These are phyloP conservation scores for Coniochaeta sp. DNA, from an alignment of 2,329 filamentous ascomycete genomes.

Conservation along the genomic window DNA sequence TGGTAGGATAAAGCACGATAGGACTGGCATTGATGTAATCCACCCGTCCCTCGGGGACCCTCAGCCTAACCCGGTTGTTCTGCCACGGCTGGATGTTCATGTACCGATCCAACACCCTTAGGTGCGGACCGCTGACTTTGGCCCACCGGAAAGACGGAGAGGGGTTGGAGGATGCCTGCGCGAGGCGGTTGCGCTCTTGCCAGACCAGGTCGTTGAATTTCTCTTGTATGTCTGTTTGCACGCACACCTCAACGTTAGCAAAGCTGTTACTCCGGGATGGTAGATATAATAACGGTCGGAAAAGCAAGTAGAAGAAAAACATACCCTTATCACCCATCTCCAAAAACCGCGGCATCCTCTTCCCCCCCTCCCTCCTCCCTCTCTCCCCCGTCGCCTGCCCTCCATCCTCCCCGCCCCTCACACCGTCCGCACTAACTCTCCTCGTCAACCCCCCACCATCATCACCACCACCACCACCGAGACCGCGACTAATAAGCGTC, in stretches of 20 bases:
- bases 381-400: not conserved
- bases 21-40: conserved; percentile 83
- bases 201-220: conserved; percentile 48
- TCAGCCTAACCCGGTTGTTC: conserved; percentile 74
- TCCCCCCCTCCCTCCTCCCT: not conserved
- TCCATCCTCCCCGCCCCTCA: not conserved
- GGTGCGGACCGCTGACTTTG: conserved; percentile 48
- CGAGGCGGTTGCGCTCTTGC: conserved; percentile 42
- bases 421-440: too few species aligned
- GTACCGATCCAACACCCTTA: conserved; percentile 71
- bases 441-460: too few species aligned
- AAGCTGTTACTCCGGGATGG: too few species aligned
- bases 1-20: conserved; percentile 46
- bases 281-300: too few species aligned
- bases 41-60: conserved; percentile 64
- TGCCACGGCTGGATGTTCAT: conserved; percentile 85
- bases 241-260: too few species aligned
- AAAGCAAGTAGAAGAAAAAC: conserved; percentile 15
- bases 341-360: conserved; percentile 42
- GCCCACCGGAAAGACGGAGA: conserved; percentile 33
- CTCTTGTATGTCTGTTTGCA: conserved; percentile 40
- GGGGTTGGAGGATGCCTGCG: conserved; percentile 30
- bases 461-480: too few species aligned
- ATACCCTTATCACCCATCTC: conserved; percentile 38
- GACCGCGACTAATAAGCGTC: too few species aligned